These are phyloP conservation scores for Oryza glaberrima DNA, from an alignment of 176 grass and related monocot species.

Conservation along the genomic window DNA sequence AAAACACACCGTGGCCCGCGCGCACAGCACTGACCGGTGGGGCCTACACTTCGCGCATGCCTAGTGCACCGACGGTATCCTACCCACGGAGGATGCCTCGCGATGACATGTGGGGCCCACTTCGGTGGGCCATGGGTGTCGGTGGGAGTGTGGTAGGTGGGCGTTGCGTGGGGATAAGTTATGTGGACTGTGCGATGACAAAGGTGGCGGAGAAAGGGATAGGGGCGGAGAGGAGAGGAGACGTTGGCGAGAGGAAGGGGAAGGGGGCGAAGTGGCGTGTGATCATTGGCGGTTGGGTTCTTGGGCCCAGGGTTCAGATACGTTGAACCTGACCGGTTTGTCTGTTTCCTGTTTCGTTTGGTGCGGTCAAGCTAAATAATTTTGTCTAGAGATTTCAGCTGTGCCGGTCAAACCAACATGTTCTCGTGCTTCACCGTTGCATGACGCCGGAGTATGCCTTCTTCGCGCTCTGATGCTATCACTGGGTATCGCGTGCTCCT, in stretches of 20 bases:
- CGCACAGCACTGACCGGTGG: conserved; percentile 14
- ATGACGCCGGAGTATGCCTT: no score
- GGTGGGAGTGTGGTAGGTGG: not conserved
- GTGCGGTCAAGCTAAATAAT: no score
- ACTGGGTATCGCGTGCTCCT: no score
- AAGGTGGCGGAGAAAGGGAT: not conserved
- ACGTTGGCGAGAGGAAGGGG: not conserved
- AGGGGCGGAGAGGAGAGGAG: not conserved
- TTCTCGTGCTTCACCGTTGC: no score
- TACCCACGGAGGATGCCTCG: rapidly evolving
- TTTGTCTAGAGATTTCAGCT: no score
- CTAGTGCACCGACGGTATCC: not conserved
- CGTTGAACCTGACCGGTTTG: not conserved
- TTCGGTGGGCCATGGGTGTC: not conserved
- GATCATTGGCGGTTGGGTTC: not conserved
- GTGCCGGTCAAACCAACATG: not conserved
- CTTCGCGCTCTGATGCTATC: no score
- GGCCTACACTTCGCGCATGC: not conserved
- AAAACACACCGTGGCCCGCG: not conserved
- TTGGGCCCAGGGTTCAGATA: not conserved
- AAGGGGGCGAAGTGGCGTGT: not conserved
- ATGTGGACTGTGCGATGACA: not conserved
- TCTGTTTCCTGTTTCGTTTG: no score
- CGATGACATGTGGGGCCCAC: not conserved
- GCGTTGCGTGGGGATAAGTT: not conserved